Percentiles rank a stretch among this genome's conserved stretches.
Evolutionary conservation across 2,329 filamentous ascomycete genomes (phyloP).

Genomic region (Elsinoe perseae): DNA sequence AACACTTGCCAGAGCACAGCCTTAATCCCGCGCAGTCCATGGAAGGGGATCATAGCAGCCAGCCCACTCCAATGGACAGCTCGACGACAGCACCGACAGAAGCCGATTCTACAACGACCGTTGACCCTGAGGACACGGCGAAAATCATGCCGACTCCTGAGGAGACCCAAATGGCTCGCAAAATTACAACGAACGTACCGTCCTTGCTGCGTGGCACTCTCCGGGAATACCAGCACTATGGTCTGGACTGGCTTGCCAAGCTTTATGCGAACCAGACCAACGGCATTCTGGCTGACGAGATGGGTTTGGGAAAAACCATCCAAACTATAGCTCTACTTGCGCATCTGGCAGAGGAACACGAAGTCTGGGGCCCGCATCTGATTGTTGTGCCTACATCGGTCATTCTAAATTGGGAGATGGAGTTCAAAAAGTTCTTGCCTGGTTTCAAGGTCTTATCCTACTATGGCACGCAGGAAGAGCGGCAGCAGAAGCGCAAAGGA

Average conservation of each 20-base stretch:
- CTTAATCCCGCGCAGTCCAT: conserved; percentile 16
- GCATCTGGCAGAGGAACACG: conserved; percentile 80
- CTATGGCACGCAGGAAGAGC: conserved; percentile 88
- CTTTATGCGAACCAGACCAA: conserved; percentile 90
- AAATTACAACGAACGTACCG: conserved; percentile 47
- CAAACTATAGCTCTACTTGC: conserved; percentile 93
- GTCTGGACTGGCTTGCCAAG: conserved; percentile 93
- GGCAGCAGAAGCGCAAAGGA: conserved; percentile 79
- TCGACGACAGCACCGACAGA: conserved; percentile 19
- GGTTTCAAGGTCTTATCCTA: conserved; percentile 98
- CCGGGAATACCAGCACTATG: conserved; percentile 92
- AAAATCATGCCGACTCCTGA: conserved; percentile 16
- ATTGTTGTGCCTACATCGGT: conserved; percentile 97
- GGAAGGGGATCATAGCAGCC: conserved; percentile 18
- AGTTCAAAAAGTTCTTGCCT: conserved; percentile 98
- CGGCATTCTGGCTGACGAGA: conserved; percentile 93
- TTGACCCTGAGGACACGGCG: conserved; percentile 18
- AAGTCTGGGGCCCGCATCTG: conserved; percentile 91
- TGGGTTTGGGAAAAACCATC: conserved; percentile 97
- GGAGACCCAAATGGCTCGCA: conserved; percentile 19
- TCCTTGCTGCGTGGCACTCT: conserved; percentile 73
- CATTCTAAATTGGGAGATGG: conserved; percentile 99
- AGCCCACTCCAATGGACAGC: conserved; percentile 19
- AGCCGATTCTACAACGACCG: conserved; percentile 20
- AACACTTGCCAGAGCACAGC: not conserved